Base-by-base conservation (phyloP, 2,329 filamentous ascomycete species). In the Diaporthe helianthi region DNA sequence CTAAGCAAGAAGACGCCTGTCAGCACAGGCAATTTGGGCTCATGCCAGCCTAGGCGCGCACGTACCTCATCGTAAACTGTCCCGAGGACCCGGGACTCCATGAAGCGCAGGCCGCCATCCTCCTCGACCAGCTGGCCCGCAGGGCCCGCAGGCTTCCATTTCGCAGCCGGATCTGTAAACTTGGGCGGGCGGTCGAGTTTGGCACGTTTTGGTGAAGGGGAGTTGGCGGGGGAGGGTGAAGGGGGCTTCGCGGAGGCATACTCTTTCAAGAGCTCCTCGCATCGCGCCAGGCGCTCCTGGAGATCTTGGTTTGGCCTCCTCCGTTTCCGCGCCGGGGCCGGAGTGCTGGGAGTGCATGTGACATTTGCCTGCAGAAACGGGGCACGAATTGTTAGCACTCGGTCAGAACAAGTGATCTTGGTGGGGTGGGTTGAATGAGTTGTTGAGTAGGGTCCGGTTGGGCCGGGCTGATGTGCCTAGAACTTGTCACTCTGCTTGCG, bases 251-350 rank as follows among this genome's bases (percentile, higher is more conserved):
- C 77, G 7, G 79, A 80, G 15, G 86, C 86, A 77, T 89, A 89
- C 70, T 86, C 84, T 72, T 87, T 88, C 26, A 89, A 77, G 47
- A 89, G 78, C 72, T 87, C 85, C 73, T 89, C 87, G 72, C 87
- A 89, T 67, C 86, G 81, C 4, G 86, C 86, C 44, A 89, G 80
- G 47, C 87, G 83, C 76, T 89, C 87, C 73, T 89, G 87, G 15
- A 89, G 81, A 73, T 89, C 87, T 73, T 89, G 87, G 65, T 89
- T 89, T 12, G 87, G 87, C 58, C 86, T 80, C 71, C 86, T 81
- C 49, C 87, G 83, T 79, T 89, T 89, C 69, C 87, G 84, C 33
- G 86, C 85, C 7, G 87, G 87, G 9, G 87, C 87, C 1, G 87
- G 87, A 24, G 84, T 88, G 72, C 86, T 89, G 4, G 87, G 87